Evolutionary conservation across 2,329 filamentous ascomycete genomes (phyloP), one percentile per base, ranked within the genome.

Genomic region (Venturia carpophila): DNA sequence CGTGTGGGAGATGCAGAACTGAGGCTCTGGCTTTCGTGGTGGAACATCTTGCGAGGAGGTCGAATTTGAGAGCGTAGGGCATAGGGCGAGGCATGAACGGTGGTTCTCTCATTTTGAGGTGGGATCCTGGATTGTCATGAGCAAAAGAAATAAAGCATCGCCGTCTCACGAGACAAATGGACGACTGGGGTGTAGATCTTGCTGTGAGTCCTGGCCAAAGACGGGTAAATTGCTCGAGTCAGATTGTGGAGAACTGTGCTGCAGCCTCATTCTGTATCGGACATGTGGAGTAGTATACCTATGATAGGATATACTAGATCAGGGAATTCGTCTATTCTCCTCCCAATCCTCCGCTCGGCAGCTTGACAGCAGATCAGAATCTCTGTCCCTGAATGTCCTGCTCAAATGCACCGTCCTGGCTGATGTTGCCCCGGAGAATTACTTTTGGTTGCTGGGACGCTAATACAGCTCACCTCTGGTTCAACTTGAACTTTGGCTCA

Each of bases 1-100:
- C 94, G 85, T 99, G 95, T 62, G 94, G 93, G 34, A 99, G 86
- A 60, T 87, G 89, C 64, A 99, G 82, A 66, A 86, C 87, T 64
- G 94, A 94, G 62, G 94, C 94, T 70, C 94, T 89, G 34, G 94
- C 94, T 81, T 93, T 67, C 30, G 65, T 67, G n/a, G 94, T 91
- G 69, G 91, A 92, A 78, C 91, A 95, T 75, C 84, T 86, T 61
- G 88, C 88, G 66, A 91, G 78, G 39, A 93, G 81, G 70, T 94
- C 88, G 74, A 93, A 93, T 1, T 82, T 90, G 73, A 95, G 81
- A 60, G 91, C 91, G 15, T 88, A 74, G 15, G 67, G 69, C 71
- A 73, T 73, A 37, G 65, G 62, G 58, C 55, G 64, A 63, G 60
- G 64, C 60, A 63, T 63, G 30, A 58, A 37, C 37, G 52, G 27